Base-by-base conservation (phyloP, 164 flowering plant species). In the Echeveria elegans region DNA sequence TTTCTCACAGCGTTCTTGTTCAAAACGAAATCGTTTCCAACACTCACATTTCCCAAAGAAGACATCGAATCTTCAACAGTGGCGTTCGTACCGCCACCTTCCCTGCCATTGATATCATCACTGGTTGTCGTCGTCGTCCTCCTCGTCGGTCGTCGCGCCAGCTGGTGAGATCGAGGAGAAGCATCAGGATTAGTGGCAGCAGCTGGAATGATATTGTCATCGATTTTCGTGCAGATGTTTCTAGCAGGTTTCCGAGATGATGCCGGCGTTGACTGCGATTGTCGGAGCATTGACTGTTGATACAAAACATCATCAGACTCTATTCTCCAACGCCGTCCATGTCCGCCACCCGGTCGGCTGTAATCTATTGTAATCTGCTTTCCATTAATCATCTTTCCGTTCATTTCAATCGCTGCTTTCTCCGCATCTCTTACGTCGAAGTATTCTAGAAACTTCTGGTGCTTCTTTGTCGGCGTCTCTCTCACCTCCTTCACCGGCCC, bases 401-500 rank as follows among this genome's bases (percentile, higher is more conserved):
- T 82, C 92, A 93, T 83, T 56, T 80, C 86, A 0, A 63, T 34
- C 0, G 85, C 70, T 34, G 98, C 97, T 67, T 70, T 77, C 0
- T 87, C 86, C 3, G 96, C 97, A 66, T 89, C 85, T 68, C 98
- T 68, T 0, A 84, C 71, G 53, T 94, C 97, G 66, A 70, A 90
- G 60, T 83, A 94, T 81, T 94, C 97, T 36, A 94, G 81, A 61
- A 89, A 94, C 37, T 81, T 77, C 63, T 90, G 97, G 31, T 79
- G 77, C 66, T 72, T 75, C 71, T 89, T 94, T 68, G 50, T 68
- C 31, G 97, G 97, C 9, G 97, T 86, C 75, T 85, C 95, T 68
- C 97, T 82, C 64, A 88, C 19, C 72, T 93, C 98, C 80, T 82
- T 90, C 63, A 93, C 83, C 0, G 74, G 69, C 19, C 98, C 98